Conservation (phyloP, 176 grass and related monocot species). For the Chloris gayana region DNA sequence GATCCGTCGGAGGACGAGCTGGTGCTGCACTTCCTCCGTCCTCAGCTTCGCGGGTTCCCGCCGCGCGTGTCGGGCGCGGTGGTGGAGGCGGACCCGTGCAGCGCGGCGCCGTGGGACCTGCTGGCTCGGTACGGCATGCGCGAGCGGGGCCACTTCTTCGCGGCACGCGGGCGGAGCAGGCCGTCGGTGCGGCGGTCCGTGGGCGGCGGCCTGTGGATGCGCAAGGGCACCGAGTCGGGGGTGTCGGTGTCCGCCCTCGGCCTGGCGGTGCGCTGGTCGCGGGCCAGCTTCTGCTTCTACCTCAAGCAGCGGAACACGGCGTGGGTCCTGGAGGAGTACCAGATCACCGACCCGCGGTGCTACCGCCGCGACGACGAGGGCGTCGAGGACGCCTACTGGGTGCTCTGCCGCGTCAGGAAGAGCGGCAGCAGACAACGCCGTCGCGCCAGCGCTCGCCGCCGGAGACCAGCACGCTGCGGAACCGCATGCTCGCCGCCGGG, state of each 20-base stretch:
- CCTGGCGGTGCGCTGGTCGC: conserved; percentile 41
- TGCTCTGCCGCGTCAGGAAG: conserved; percentile 51
- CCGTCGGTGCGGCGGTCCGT: conserved; percentile 1
- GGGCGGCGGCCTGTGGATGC: conserved; percentile 33
- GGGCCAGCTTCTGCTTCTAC: conserved; percentile 38
- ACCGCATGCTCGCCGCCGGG: conserved; percentile 8
- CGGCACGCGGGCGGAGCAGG: neutral
- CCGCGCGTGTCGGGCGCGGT: conserved; percentile 47
- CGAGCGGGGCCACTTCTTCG: conserved; percentile 43
- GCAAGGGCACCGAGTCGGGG: neutral
- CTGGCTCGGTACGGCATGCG: conserved; percentile 28
- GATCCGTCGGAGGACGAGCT: conserved; percentile 52
- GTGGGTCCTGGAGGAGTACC: conserved; percentile 54
- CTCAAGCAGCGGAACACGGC: conserved; percentile 23
- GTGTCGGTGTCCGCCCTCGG: conserved; percentile 32
- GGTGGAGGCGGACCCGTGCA: conserved; percentile 44
- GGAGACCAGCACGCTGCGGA: neutral
- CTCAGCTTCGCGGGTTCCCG: conserved; percentile 45
- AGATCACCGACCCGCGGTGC: conserved; percentile 48
- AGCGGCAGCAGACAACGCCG: neutral
- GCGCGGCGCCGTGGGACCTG: conserved; percentile 46
- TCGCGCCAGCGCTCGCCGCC: too few relatives aligned
- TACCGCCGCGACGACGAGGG: conserved; percentile 48
- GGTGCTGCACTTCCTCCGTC: conserved; percentile 43
- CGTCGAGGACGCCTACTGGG: conserved; percentile 44